phyloP scores from a whole-genome alignment of 2,329 filamentous ascomycete species.

The Cercospora sp. region DNA sequence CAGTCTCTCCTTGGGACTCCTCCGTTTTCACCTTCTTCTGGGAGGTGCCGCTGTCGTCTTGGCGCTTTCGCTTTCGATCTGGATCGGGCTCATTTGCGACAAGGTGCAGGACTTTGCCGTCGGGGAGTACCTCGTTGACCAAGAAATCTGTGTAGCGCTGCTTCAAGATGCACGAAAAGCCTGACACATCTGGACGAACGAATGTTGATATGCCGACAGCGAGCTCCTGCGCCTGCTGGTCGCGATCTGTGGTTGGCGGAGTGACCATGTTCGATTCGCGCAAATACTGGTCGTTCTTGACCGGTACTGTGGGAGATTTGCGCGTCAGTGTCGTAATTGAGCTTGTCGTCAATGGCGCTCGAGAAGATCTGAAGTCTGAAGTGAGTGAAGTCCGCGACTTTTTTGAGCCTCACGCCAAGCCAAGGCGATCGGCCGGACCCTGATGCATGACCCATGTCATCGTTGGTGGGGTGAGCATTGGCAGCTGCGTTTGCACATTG shows the following conservation, averaged over 20 bases:
- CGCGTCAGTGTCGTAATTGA: background rate
- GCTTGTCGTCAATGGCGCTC: background rate
- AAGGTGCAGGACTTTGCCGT: slow-evolving; percentile 75
- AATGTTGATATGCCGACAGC: slow-evolving; percentile 64
- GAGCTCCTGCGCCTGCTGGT: slow-evolving; percentile 42
- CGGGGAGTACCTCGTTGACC: slow-evolving; percentile 81
- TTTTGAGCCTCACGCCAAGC: slow-evolving; percentile 2
- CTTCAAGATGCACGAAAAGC: slow-evolving; percentile 67
- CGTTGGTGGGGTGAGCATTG: slow-evolving; percentile 7
- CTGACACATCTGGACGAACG: slow-evolving; percentile 57
- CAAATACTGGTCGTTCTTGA: background rate
- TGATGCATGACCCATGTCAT: slow-evolving; percentile 4
- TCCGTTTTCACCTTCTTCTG: slow-evolving; percentile 24
- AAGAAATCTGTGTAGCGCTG: slow-evolving; percentile 87
- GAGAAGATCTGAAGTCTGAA: background rate
- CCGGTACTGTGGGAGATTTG: background rate
- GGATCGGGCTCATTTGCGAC: slow-evolving; percentile 44
- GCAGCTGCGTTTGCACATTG: slow-evolving; percentile 2
- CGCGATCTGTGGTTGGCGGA: slow-evolving; percentile 1
- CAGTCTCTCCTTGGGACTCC: slow-evolving; percentile 9
- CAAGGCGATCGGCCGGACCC: background rate
- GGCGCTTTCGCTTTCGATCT: slow-evolving; percentile 31
- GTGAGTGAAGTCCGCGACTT: background rate
- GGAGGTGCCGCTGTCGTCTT: slow-evolving; percentile 18
- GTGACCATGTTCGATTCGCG: background rate